Conservation (phyloP, 345 rosid genomes). For the Linum trigynum region DNA sequence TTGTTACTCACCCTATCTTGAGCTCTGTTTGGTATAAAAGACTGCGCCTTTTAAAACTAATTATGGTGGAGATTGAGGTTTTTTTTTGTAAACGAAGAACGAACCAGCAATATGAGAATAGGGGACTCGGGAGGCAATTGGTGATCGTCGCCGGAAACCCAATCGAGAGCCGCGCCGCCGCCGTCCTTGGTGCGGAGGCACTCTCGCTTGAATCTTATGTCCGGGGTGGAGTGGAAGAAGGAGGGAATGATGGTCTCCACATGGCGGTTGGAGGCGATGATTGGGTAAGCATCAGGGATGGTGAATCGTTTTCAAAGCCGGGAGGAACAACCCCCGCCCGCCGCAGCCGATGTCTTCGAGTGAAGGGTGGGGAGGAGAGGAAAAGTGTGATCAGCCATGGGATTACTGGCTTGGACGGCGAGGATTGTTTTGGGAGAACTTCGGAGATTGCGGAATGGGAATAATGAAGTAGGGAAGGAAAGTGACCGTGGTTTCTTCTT, state of each 20-base stretch:
- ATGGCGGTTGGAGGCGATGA: constrained; percentile 43
- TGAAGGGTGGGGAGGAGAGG: constrained; percentile 36
- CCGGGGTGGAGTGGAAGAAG: constrained; percentile 35
- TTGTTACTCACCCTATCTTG: too few species aligned
- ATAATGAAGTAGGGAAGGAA: background rate
- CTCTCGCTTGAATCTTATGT: constrained; percentile 37
- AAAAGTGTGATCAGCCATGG: constrained; percentile 24
- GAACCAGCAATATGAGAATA: constrained; percentile 65
- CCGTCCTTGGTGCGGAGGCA: constrained; percentile 45
- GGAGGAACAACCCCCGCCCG: constrained; percentile 35
- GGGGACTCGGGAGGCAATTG: constrained; percentile 49
- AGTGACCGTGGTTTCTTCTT: too few species aligned
- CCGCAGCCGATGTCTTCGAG: constrained; percentile 69
- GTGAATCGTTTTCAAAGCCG: constrained; percentile 38
- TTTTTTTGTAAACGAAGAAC: background rate
- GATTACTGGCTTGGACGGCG: constrained; percentile 18
- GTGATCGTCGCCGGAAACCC: constrained; percentile 50
- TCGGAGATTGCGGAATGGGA: constrained; percentile 1
- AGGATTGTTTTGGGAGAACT: constrained; percentile 21
- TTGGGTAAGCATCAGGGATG: constrained; percentile 49
- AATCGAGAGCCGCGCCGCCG: constrained; percentile 50
- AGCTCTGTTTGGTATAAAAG: constrained; percentile 4
- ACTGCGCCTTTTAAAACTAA: background rate
- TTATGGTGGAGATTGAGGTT: background rate
- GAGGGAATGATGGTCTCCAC: constrained; percentile 58